Conservation (phyloP, 1,284 basidiomycete species). For the Boletus semigastroideus region DNA sequence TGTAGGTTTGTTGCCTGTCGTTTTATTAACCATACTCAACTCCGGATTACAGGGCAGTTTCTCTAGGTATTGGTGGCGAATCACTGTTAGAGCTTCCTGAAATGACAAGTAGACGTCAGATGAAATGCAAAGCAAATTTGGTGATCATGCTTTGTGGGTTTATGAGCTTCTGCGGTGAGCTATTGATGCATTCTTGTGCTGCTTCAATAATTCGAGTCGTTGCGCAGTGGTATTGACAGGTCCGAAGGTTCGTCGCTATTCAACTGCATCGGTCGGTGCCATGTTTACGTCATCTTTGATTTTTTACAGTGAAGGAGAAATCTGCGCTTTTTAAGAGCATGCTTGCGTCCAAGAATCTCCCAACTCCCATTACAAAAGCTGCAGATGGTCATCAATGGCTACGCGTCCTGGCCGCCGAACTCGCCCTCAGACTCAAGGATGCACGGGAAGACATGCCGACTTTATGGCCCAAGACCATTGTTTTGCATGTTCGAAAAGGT, state of each 20-base stretch:
- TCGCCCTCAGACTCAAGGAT: constrained; percentile 82
- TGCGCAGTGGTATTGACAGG: constrained; percentile 80
- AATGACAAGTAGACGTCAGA: constrained; percentile 39
- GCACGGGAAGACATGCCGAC: constrained; percentile 71
- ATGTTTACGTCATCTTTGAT: neutral
- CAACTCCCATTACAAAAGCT: constrained; percentile 69
- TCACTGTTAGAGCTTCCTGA: neutral
- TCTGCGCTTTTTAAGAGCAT: constrained; percentile 83
- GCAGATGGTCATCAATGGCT: constrained; percentile 89
- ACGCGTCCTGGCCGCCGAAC: constrained; percentile 84
- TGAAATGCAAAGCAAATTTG: constrained; percentile 83
- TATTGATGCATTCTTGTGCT: neutral
- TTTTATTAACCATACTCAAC: neutral
- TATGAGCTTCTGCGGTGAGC: constrained; percentile 77
- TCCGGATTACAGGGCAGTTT: constrained; percentile 40
- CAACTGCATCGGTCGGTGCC: neutral
- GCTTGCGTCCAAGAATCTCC: constrained; percentile 91
- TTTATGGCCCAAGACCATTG: constrained; percentile 92
- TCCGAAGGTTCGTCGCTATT: constrained; percentile 65
- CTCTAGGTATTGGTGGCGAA: constrained; percentile 39
- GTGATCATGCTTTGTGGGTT: constrained; percentile 86
- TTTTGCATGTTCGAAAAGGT: constrained; percentile 75
- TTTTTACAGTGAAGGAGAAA: constrained; percentile 77
- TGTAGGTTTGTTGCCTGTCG: constrained; percentile 48
- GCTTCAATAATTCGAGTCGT: neutral